These are phyloP conservation scores for Aureobasidium namibiae DNA, from an alignment of 2,329 filamentous ascomycete genomes.

Conservation along the genomic window DNA sequence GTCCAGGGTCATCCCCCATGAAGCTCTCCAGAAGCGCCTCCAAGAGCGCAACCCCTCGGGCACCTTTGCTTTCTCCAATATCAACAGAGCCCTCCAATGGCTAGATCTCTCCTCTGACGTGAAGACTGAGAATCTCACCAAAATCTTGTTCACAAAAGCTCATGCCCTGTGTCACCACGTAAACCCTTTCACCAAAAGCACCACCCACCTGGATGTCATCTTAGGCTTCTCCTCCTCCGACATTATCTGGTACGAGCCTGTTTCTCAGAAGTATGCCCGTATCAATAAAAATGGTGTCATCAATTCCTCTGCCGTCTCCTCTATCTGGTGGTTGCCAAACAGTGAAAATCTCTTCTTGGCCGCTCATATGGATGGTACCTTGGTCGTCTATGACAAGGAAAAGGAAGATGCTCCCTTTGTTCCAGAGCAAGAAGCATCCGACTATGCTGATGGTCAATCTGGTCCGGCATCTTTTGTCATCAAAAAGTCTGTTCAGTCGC, in stretches of 20 bases:
- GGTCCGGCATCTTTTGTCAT: conserved; percentile 52
- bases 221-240: conserved; percentile 96
- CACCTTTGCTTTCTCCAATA: conserved; percentile 85
- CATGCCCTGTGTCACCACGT: conserved; percentile 93
- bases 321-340: conserved; percentile 88
- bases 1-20: conserved; percentile 88
- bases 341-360: conserved; percentile 91
- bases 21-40: conserved; percentile 68
- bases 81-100: conserved; percentile 95
- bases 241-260: conserved; percentile 97
- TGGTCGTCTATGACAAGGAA: conserved; percentile 96
- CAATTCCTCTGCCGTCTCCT: conserved; percentile 73
- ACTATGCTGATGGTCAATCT: conserved; percentile 29
- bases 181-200: conserved; percentile 71
- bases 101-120: conserved; percentile 71
- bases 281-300: conserved; percentile 95
- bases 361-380: conserved; percentile 79
- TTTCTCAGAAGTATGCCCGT: conserved; percentile 89
- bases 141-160: conserved; percentile 93
- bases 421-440: conserved; percentile 42
- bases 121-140: conserved; percentile 85
- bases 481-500: conserved; percentile 85
- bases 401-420: conserved; percentile 80
- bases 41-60: conserved; percentile 71
- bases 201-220: conserved; percentile 77